Base-by-base conservation (phyloP, 768 basidiomycete genomes). In the Panellus pusillus region DNA sequence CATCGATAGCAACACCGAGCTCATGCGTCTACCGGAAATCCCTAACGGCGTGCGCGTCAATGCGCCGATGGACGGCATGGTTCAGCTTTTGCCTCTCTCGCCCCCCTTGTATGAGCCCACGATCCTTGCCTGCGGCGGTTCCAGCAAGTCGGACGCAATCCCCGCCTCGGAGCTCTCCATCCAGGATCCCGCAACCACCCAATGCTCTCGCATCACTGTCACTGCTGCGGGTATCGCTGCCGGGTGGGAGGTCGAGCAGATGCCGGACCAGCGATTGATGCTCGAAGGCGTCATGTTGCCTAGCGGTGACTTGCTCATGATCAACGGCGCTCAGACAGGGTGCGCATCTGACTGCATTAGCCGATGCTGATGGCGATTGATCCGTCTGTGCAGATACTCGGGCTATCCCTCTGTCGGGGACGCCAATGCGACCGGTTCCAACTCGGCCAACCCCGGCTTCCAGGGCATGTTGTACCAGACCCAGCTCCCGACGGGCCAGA, bases 241-340 rank as follows among this genome's bases (percentile, higher is more conserved):
- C 1, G 81, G 81, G 27, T 83, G 81, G 81, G 61, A 72, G 53
- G 75, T 79, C 17, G 83, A 83, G 48, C 65, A 68, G 52, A 78
- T 83, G 67, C 81, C 81, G 0, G 64, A 74, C n/a, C 70, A 79
- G 39, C 74, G 83, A n/a, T 72, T 72, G 20, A 83, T 83, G 83
- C 74, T 75, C n/a, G 79, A 84, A 58, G 79, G 78, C 18, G 77
- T 84, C 18, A 62, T 84, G 8, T 74, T 83, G 27, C 83, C 83
- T 2, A 80, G 76, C 8, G 82, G 82, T 20, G 68, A 75, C 27
- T 69, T 81, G 20, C 64, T 82, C 42, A 74, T 83, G 61, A 71
- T 82, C 55, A 83, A 83, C 61, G 47, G 47, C 35, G 47, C 36
- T 15, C 13, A 49, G 6, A 38, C 47, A 7, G 47, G 47, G 47